Evolutionary conservation across 2,329 filamentous ascomycete genomes (phyloP).

Genomic region (Cladosporium sp.): DNA sequence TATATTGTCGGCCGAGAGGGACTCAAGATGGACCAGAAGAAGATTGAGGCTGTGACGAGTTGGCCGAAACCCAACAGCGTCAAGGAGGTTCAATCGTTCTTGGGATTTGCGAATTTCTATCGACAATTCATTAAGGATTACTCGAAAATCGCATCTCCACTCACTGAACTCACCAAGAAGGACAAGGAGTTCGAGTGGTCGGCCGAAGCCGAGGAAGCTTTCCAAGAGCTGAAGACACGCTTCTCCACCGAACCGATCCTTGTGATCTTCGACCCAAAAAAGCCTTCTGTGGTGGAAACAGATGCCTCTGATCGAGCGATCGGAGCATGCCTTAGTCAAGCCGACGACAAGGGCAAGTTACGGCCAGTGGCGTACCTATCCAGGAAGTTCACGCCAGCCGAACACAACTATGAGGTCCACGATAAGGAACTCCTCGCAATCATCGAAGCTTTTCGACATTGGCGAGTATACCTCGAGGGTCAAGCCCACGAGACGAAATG

Average conservation of each 20-base stretch:
- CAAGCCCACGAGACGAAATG: conserved; percentile 5
- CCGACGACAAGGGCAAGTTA: too few relatives aligned
- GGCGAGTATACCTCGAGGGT: conserved; percentile 17
- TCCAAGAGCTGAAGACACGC: too few relatives aligned
- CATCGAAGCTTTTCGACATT: conserved; percentile 15
- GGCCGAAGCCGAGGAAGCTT: too few relatives aligned
- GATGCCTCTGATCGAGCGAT: too few relatives aligned
- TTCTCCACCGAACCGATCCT: too few relatives aligned
- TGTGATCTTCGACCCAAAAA: too few relatives aligned
- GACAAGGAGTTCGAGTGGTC: too few relatives aligned
- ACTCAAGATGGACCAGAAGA: conserved; percentile 19
- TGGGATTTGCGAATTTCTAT: conserved; percentile 1
- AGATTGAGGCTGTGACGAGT: background rate
- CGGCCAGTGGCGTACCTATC: too few relatives aligned
- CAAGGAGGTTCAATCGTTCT: background rate
- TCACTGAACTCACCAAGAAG: background rate
- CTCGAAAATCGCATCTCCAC: background rate
- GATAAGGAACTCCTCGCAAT: conserved; percentile 18
- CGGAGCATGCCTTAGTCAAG: too few relatives aligned
- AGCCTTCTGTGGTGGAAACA: too few relatives aligned
- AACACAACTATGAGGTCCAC: conserved; percentile 15
- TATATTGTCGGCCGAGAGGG: conserved; percentile 22
- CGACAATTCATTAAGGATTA: background rate
- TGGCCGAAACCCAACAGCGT: background rate
- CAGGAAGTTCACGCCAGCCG: background rate